Evolutionary conservation across 2,329 filamentous ascomycete genomes (phyloP).

Genomic region (Phaeophleospora eucalypticola): DNA sequence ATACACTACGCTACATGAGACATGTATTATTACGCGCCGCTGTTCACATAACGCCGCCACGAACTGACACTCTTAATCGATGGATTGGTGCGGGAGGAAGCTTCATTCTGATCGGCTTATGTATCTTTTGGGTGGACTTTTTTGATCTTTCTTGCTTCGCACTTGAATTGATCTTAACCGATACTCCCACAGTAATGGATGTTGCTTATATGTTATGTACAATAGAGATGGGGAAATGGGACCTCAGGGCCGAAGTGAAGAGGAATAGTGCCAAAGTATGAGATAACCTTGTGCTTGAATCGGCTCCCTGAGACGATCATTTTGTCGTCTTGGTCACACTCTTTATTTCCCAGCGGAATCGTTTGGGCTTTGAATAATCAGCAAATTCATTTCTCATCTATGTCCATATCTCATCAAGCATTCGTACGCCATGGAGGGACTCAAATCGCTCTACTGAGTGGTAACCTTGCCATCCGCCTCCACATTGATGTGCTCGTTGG

Average conservation of each 20-base stretch:
- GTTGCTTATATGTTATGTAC: neutral
- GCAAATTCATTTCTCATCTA: slow-evolving; percentile 1
- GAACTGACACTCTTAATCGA: neutral
- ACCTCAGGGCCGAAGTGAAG: neutral
- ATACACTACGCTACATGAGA: neutral
- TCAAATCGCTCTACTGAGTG: slow-evolving; percentile 55
- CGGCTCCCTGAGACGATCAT: no score
- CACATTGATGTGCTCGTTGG: slow-evolving; percentile 70
- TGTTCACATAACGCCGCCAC: neutral
- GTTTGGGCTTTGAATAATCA: no score
- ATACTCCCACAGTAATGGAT: neutral
- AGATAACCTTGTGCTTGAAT: no score
- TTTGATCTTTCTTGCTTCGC: no score
- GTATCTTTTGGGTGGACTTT: neutral
- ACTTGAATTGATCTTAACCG: neutral
- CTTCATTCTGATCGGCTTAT: neutral
- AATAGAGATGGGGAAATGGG: neutral
- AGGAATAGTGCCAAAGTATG: no score
- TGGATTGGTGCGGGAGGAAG: neutral
- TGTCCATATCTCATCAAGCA: neutral
- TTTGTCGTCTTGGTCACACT: no score
- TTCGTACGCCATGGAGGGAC: neutral
- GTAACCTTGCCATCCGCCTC: slow-evolving; percentile 68
- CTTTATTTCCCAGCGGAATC: no score
- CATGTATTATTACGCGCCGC: neutral